Evolutionary conservation across 768 basidiomycete species (phyloP), one percentile per base, ranked within the genome.

Genomic region (Mycena filopes): DNA sequence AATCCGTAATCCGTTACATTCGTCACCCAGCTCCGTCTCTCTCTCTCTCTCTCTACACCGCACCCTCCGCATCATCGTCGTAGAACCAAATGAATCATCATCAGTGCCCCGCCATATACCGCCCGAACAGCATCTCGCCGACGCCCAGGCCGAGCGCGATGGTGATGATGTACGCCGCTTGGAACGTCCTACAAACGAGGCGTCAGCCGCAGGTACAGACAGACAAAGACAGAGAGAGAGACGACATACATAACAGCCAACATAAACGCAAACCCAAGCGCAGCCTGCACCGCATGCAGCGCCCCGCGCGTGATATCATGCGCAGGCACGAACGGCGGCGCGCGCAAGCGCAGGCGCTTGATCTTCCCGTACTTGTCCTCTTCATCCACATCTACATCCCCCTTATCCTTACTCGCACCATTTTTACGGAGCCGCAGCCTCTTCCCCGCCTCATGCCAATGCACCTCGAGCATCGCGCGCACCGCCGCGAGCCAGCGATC

Each of bases 181-280:
- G 89, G 78, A 92, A 96, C 8, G 92, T 92, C 95, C 94, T 96
- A n/a, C n/a, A 72, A 48, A 40, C 42, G 57, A 47, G 45, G 48
- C 20, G 36, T 28, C 16, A 33, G 46, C 40, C 46, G 56, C 36
- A 36, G 23, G 31, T 20, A 50, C n/a, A 11, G 51, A 11, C 3
- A 54, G 25, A 4, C 18, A 45, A 25, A 4, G n/a, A 20, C 25
- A 16, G 13, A 26, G n/a, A 48, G 23, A 40, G 42, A 38, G 26
- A 36, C 51, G 46, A 75, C 89, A 77, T 76, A 93, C 93, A 95
- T 94, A 71, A 93, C 83, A 11, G 86, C 87, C 74, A 95, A 76
- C 95, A 97, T 96, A 60, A 96, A 83, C 6, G 82, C 68, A 70
- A 93, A 96, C 28, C 78, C 79, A 23, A 96, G 71, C 23, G 87